These are phyloP conservation scores for Sphaerulina populicola DNA, from an alignment of 2,329 filamentous ascomycete species.

Conservation along the genomic window DNA sequence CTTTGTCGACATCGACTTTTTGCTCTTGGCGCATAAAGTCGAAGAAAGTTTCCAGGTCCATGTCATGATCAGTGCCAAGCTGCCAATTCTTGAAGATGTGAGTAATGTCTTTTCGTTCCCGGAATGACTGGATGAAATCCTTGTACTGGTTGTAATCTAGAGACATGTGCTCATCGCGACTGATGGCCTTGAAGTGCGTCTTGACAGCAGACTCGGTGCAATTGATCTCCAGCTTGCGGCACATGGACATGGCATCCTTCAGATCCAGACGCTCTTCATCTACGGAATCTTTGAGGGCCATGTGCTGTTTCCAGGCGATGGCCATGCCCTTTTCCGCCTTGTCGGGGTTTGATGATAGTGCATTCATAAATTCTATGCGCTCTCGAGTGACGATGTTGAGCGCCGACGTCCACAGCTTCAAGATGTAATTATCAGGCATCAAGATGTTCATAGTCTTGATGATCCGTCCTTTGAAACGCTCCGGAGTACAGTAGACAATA, in stretches of 20 bases:
- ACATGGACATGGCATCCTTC: slow-evolving; percentile 69
- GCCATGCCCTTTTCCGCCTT: slow-evolving; percentile 66
- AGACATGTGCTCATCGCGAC: slow-evolving; percentile 54
- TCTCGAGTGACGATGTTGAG: slow-evolving; percentile 78
- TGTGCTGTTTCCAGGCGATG: slow-evolving; percentile 66
- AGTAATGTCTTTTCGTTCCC: slow-evolving; percentile 72
- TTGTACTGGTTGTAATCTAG: slow-evolving; percentile 76
- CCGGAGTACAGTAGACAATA: slow-evolving; percentile 73
- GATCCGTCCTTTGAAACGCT: slow-evolving; percentile 61
- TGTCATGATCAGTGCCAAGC: slow-evolving; percentile 44
- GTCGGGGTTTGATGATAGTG: slow-evolving; percentile 66
- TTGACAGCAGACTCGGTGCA: slow-evolving; percentile 67
- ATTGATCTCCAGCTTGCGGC: slow-evolving; percentile 85
- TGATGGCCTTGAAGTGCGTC: slow-evolving; percentile 64
- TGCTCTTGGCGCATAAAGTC: slow-evolving; percentile 66
- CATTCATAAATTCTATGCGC: slow-evolving; percentile 82
- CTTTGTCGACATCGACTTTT: slow-evolving; percentile 62
- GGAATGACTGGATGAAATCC: slow-evolving; percentile 72
- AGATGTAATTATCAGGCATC: slow-evolving; percentile 62
- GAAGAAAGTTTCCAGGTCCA: slow-evolving; percentile 67
- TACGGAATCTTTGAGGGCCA: slow-evolving; percentile 55
- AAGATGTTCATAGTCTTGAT: slow-evolving; percentile 82
- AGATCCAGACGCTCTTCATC: slow-evolving; percentile 68
- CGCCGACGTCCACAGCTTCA: slow-evolving; percentile 73
- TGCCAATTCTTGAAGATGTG: slow-evolving; percentile 58